Evolutionary conservation across 352 stramenopile genomes (phyloP).

Genomic region (Globisporangium acanthophoron): DNA sequence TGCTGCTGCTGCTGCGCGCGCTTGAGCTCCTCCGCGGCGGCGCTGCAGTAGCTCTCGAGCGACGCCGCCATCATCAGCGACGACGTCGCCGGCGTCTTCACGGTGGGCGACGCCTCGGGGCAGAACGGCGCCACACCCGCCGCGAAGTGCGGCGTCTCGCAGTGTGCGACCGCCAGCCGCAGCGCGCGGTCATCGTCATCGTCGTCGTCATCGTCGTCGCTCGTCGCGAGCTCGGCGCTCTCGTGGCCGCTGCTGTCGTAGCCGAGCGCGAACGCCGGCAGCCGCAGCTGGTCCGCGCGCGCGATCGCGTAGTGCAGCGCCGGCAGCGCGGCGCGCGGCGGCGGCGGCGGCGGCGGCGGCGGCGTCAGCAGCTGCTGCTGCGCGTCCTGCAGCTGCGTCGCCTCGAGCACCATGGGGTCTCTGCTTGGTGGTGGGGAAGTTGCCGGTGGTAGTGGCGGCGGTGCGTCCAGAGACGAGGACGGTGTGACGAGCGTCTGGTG

Average conservation of each 20-base stretch:
- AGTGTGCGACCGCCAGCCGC: constrained; percentile 28
- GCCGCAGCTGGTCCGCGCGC: constrained; percentile 27
- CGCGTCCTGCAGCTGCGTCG: not conserved
- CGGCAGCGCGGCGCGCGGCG: constrained; percentile 45
- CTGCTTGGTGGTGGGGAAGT: not conserved
- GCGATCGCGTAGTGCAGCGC: constrained; percentile 63
- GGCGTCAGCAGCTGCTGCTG: too few relatives aligned
- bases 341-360: constrained; percentile 9
- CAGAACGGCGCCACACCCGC: constrained; percentile 17
- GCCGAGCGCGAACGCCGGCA: constrained; percentile 36
- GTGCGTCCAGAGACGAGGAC: not conserved
- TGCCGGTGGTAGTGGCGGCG: not conserved
- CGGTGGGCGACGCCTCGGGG: constrained; percentile 33
- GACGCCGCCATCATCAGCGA: not conserved
- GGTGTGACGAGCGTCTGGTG: not conserved
- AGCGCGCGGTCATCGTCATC: constrained; percentile 7
- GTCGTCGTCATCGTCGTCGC: not conserved
- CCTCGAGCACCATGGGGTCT: not conserved
- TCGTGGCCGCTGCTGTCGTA: constrained; percentile 6
- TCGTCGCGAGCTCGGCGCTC: not conserved
- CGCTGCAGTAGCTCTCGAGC: not conserved
- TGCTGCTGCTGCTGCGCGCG: constrained; percentile 22
- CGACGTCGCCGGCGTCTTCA: constrained; percentile 16
- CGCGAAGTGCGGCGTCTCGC: constrained; percentile 30
- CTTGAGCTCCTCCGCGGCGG: constrained; percentile 14